phyloP scores from a whole-genome alignment of 768 basidiomycete genomes.

The Inosperma sp. region DNA sequence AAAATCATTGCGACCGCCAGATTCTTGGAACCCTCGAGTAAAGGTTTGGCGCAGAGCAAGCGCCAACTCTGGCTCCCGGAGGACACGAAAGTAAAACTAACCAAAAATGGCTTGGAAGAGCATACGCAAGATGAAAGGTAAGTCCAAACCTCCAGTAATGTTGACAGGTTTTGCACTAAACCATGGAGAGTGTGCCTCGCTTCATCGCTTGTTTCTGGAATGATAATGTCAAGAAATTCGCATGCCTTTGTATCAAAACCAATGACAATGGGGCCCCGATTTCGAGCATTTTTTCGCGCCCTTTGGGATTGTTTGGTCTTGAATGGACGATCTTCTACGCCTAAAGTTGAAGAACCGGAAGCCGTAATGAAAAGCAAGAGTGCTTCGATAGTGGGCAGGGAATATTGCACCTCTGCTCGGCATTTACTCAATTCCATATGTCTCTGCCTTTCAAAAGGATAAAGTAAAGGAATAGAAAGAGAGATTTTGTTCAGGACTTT shows the following conservation, averaged over 20 bases:
- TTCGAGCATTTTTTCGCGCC: background rate
- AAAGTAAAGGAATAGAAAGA: constrained; percentile 6
- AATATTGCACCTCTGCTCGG: background rate
- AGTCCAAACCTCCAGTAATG: background rate
- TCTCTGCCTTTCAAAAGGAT: constrained; percentile 2
- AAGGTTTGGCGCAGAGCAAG: background rate
- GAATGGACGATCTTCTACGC: background rate
- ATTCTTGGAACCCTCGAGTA: background rate
- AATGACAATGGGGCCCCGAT: constrained; percentile 3
- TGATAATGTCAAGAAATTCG: background rate
- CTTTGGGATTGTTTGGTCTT: background rate
- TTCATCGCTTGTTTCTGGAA: background rate
- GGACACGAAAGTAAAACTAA: background rate
- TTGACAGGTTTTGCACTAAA: background rate
- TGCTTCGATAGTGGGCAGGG: background rate
- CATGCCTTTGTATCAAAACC: background rate
- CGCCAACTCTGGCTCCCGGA: background rate
- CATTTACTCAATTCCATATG: background rate
- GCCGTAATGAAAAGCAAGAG: constrained; percentile 1
- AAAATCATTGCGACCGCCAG: background rate
- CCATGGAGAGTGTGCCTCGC: background rate
- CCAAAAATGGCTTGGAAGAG: background rate
- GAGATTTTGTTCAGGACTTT: constrained; percentile 5
- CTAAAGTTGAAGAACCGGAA: background rate
- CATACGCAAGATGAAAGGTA: background rate